Evolutionary conservation across 805 yeast species (phyloP).

Genomic region (Ogataea dorogensis): DNA sequence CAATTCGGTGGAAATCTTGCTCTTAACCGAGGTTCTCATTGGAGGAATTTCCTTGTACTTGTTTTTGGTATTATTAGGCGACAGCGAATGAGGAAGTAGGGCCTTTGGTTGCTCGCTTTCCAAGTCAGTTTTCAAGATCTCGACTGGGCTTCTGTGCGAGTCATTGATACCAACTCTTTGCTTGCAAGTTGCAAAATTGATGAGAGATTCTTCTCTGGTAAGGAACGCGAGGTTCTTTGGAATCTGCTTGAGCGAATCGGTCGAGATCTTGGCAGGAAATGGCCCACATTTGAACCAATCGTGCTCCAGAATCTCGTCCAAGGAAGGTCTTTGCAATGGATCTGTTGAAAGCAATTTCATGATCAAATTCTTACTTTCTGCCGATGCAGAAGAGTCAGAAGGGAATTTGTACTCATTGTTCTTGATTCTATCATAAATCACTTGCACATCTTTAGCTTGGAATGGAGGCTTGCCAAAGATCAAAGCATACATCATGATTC

Average conservation of each 20-base stretch:
- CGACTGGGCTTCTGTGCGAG: slow-evolving; percentile 59
- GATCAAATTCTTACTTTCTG: slow-evolving; percentile 72
- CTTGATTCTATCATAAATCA: slow-evolving; percentile 90
- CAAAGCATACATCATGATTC: slow-evolving; percentile 93
- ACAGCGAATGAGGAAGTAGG: slow-evolving; percentile 81
- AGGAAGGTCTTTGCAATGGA: slow-evolving; percentile 77
- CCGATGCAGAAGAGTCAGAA: slow-evolving; percentile 50
- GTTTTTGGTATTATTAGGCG: slow-evolving; percentile 87
- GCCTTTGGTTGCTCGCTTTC: slow-evolving; percentile 66
- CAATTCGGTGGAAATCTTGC: slow-evolving; percentile 29
- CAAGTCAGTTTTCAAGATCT: slow-evolving; percentile 64
- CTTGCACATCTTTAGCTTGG: slow-evolving; percentile 91
- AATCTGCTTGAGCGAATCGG: slow-evolving; percentile 56
- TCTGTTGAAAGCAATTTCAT: slow-evolving; percentile 69
- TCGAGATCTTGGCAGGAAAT: slow-evolving; percentile 71
- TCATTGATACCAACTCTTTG: slow-evolving; percentile 54
- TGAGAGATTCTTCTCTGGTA: slow-evolving; percentile 57
- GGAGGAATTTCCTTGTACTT: slow-evolving; percentile 72
- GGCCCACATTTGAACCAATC: slow-evolving; percentile 80
- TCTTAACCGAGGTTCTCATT: slow-evolving; percentile 26
- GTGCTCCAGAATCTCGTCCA: slow-evolving; percentile 75
- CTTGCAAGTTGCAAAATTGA: slow-evolving; percentile 67
- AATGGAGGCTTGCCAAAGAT: slow-evolving; percentile 95
- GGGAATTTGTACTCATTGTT: slow-evolving; percentile 81
- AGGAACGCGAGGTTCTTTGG: slow-evolving; percentile 59